phyloP scores from a whole-genome alignment of 176 grass and related monocot species.

The Triticum timopheevii region DNA sequence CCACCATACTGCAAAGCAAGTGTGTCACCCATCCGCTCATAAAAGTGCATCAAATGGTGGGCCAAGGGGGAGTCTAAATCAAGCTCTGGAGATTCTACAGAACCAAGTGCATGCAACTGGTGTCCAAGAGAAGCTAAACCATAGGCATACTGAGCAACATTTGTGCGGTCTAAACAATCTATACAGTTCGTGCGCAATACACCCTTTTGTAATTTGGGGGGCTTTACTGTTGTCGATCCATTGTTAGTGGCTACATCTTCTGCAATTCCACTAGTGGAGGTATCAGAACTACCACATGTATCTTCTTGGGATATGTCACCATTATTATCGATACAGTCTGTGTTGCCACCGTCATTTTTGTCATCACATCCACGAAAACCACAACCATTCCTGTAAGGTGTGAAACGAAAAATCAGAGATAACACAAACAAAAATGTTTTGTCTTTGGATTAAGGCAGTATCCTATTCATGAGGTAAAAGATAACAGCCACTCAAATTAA shows the following conservation, averaged over 20 bases:
- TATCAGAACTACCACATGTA: slow-evolving; percentile 50
- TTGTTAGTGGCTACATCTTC: slow-evolving; percentile 51
- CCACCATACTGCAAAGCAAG: slow-evolving; percentile 95
- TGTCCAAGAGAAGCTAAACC: slow-evolving; percentile 88
- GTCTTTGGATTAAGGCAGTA: background rate
- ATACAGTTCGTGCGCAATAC: slow-evolving; percentile 94
- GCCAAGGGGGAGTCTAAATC: slow-evolving; percentile 71
- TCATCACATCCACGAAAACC: slow-evolving; percentile 17
- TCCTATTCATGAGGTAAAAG: slow-evolving; percentile 9
- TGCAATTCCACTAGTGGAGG: slow-evolving; percentile 43
- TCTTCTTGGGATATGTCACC: slow-evolving; percentile 63
- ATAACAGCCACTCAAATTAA: slow-evolving; percentile 9
- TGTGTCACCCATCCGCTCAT: slow-evolving; percentile 95
- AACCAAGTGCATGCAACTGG: slow-evolving; percentile 77
- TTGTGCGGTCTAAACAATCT: slow-evolving; percentile 97
- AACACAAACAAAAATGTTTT: background rate
- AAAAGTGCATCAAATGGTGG: slow-evolving; percentile 84
- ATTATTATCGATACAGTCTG: slow-evolving; percentile 41
- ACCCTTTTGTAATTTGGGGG: slow-evolving; percentile 74
- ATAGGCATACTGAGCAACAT: slow-evolving; percentile 94
- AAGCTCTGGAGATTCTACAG: slow-evolving; percentile 53
- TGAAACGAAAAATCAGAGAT: slow-evolving; percentile 12
- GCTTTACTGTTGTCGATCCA: slow-evolving; percentile 41
- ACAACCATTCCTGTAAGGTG: slow-evolving; percentile 44
- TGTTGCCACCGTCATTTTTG: slow-evolving; percentile 37